A percentile compares a stretch with the other conserved stretches of the same genome.
Conservation (phyloP, 164 flowering plant species). For the Taxillus chinensis region DNA sequence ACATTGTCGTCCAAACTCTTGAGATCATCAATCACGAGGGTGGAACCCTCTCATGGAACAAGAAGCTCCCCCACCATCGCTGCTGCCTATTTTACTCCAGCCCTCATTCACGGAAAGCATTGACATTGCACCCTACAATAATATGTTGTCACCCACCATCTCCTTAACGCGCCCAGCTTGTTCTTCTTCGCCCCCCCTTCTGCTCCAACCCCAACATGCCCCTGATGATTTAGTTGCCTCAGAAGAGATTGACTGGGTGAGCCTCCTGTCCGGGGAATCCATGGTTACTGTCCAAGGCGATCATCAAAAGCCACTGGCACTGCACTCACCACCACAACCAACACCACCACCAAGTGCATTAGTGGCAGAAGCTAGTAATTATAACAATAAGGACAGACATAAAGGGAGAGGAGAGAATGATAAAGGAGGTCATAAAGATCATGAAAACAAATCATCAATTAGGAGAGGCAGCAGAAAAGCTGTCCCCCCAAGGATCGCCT, state of each 20-base stretch:
- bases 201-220: not conserved
- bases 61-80: not conserved
- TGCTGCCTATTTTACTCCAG: not conserved
- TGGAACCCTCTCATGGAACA: not conserved
- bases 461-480: conserved; percentile 13
- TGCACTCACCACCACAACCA: not conserved
- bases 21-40: too few species aligned
- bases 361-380: too few species aligned
- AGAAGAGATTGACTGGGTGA: not conserved
- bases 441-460: not conserved
- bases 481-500: conserved; percentile 27
- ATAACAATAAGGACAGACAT: too few species aligned
- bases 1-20: too few species aligned
- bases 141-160: not conserved
- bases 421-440: not conserved
- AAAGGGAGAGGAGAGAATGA: too few species aligned
- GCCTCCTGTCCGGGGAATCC: not conserved
- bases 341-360: not conserved
- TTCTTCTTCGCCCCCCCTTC: too few species aligned
- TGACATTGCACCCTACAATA: too few species aligned
- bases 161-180: too few species aligned
- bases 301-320: not conserved
- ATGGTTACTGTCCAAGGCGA: not conserved
- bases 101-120: too few species aligned
- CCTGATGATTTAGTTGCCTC: not conserved